Evolutionary conservation across 176 grass and related monocot species (phyloP).

Genomic region (Urochloa ruziziensis): DNA sequence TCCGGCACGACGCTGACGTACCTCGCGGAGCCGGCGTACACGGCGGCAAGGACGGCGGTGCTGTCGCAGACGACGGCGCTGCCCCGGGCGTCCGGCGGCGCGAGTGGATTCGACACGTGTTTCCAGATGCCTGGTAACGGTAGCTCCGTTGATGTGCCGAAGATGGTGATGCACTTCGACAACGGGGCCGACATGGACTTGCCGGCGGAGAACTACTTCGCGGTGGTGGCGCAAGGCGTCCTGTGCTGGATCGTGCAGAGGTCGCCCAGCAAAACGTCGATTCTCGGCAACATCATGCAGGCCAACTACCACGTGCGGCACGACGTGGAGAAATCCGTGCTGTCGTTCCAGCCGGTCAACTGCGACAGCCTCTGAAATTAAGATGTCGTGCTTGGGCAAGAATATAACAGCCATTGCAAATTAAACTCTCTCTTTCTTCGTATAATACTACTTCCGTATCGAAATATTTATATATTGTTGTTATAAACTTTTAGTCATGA

Average conservation of each 20-base stretch:
- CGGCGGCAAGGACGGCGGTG: neutral
- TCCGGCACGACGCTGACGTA: conserved; percentile 25
- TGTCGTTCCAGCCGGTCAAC: neutral
- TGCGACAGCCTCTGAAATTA: neutral
- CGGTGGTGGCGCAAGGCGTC: neutral
- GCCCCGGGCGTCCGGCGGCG: too few species aligned
- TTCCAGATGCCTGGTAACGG: neutral
- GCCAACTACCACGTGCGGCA: neutral
- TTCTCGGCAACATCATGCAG: neutral
- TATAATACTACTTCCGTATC: too few species aligned
- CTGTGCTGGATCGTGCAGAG: neutral
- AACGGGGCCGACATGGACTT: conserved; percentile 7
- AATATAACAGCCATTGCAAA: too few species aligned
- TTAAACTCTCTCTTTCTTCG: too few species aligned
- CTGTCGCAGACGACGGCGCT: conserved; percentile 1
- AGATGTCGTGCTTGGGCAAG: too few species aligned
- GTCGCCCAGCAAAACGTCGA: neutral
- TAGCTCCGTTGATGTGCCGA: neutral
- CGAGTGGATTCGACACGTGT: neutral
- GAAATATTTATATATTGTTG: too few species aligned
- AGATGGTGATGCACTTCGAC: conserved; percentile 25
- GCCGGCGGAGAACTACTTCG: neutral
- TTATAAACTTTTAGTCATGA: too few species aligned
- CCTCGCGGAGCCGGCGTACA: conserved; percentile 7
- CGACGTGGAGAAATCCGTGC: neutral